Evolutionary conservation across 768 basidiomycete species (phyloP).

Genomic region (Mycena maculata): DNA sequence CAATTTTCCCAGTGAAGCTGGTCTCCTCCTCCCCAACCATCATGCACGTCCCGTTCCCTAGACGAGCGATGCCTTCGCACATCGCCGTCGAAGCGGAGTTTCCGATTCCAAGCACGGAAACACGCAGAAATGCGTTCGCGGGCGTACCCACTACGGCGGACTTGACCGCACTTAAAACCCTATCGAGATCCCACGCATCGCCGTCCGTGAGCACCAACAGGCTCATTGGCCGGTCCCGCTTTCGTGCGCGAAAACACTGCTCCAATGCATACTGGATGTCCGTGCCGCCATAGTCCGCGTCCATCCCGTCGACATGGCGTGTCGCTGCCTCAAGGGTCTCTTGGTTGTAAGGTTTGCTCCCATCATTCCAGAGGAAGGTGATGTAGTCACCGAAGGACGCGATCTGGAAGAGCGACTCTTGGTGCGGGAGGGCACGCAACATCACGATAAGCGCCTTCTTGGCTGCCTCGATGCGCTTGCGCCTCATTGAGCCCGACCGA

Average conservation of each 20-base stretch:
- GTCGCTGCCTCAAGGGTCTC: slow-evolving; percentile 42
- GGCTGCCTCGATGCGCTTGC: slow-evolving; percentile 47
- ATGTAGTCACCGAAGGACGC: slow-evolving; percentile 49
- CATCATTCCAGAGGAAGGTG: slow-evolving; percentile 44
- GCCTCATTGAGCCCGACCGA: slow-evolving; percentile 54
- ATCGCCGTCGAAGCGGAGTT: slow-evolving; percentile 50
- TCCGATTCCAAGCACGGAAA: slow-evolving; percentile 62
- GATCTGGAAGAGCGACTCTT: slow-evolving; percentile 55
- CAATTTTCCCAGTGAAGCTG: slow-evolving; percentile 51
- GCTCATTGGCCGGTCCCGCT: slow-evolving; percentile 45
- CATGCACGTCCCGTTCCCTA: slow-evolving; percentile 55
- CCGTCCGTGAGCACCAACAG: slow-evolving; percentile 63
- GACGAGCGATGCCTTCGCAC: slow-evolving; percentile 54
- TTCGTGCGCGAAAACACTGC: slow-evolving; percentile 44
- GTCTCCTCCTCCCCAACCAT: slow-evolving; percentile 54
- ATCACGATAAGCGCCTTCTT: slow-evolving; percentile 52
- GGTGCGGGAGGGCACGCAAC: slow-evolving; percentile 49
- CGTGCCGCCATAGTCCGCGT: slow-evolving; percentile 57
- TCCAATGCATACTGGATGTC: slow-evolving; percentile 50
- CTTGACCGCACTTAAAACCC: slow-evolving; percentile 26
- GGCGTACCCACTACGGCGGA: slow-evolving; percentile 39
- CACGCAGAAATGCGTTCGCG: slow-evolving; percentile 44
- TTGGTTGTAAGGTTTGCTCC: slow-evolving; percentile 39
- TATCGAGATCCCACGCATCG: slow-evolving; percentile 33
- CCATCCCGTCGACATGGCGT: slow-evolving; percentile 38